These are phyloP conservation scores for Symbiodinium natans DNA, from an alignment of 73 alveolate genomes.

Conservation along the genomic window DNA sequence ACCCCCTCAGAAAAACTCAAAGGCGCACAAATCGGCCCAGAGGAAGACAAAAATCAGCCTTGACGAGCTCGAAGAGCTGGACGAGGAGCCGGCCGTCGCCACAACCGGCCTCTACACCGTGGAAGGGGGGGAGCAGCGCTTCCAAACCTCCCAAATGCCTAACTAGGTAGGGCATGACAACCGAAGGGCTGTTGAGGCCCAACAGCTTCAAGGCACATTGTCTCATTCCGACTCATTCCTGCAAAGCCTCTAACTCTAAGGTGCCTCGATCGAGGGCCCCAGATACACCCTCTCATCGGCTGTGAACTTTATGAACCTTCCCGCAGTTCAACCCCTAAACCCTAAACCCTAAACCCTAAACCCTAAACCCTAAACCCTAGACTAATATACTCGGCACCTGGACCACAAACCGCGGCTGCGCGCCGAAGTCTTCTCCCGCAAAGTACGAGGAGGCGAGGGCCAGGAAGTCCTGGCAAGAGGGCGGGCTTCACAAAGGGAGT, in stretches of 20 bases:
- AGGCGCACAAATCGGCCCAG: not conserved
- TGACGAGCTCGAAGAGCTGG: not conserved
- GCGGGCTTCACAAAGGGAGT: not conserved
- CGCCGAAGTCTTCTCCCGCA: not conserved
- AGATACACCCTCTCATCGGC: not conserved
- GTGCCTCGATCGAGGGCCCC: not conserved
- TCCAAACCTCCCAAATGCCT: too few relatives aligned
- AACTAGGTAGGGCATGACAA: too few relatives aligned
- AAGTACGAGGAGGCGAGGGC: constrained; percentile 3
- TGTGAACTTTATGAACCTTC: not conserved
- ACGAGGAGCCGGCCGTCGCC: constrained; percentile 5
- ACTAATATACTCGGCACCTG: not conserved
- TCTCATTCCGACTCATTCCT: too few relatives aligned
- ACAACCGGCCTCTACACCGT: not conserved
- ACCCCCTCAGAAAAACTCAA: not conserved
- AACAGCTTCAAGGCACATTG: too few relatives aligned
- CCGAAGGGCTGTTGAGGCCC: too few relatives aligned
- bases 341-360: not conserved
- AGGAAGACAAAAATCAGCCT: not conserved
- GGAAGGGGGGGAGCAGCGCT: too few relatives aligned
- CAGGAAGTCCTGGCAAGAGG: constrained; percentile 21
- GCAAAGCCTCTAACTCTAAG: too few relatives aligned
- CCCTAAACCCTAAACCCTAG: not conserved
- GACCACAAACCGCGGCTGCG: constrained; percentile 78
- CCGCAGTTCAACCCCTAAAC: not conserved